Percentiles rank a stretch among this genome's conserved stretches.
Evolutionary conservation across 1,284 basidiomycete species (phyloP).

Genomic region (Peniophora sp.): DNA sequence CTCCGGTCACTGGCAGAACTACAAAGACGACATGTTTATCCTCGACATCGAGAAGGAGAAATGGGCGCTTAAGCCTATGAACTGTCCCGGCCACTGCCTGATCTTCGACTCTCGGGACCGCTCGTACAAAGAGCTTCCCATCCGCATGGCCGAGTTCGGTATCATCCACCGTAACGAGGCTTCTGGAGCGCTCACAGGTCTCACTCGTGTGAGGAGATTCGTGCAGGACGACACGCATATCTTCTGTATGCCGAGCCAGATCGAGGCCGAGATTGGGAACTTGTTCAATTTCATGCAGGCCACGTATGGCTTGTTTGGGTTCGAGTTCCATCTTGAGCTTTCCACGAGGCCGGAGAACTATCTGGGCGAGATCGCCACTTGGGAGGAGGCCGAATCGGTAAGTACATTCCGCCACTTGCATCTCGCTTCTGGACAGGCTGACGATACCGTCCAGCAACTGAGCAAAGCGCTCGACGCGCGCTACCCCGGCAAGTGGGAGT

Average conservation of each 20-base stretch:
- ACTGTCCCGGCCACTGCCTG: conserved; percentile 96
- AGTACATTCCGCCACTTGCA: conserved; percentile 12
- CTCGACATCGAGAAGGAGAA: conserved; percentile 94
- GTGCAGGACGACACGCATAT: conserved; percentile 97
- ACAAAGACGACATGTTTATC: conserved; percentile 95
- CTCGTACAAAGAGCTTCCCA: conserved; percentile 91
- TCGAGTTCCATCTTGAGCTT: conserved; percentile 92
- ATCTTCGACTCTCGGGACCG: conserved; percentile 95
- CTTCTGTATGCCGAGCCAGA: conserved; percentile 94
- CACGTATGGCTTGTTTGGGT: conserved; percentile 95
- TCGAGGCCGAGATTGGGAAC: conserved; percentile 80
- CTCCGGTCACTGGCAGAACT: conserved; percentile 98
- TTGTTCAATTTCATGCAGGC: conserved; percentile 95
- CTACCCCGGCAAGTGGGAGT: conserved; percentile 87
- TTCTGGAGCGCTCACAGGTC: conserved; percentile 86
- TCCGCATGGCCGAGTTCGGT: conserved; percentile 98
- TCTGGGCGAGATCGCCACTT: conserved; percentile 85
- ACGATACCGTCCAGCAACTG: conserved; percentile 54
- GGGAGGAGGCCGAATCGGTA: conserved; percentile 83
- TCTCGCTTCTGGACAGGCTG: neutral
- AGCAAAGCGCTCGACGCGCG: conserved; percentile 79
- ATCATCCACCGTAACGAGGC: conserved; percentile 98
- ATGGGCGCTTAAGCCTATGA: conserved; percentile 98
- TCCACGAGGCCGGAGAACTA: conserved; percentile 96
- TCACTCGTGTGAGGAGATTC: conserved; percentile 92